Base-by-base conservation (phyloP, 495 filamentous ascomycete genomes). In the Annulohypoxylon moriforme region DNA sequence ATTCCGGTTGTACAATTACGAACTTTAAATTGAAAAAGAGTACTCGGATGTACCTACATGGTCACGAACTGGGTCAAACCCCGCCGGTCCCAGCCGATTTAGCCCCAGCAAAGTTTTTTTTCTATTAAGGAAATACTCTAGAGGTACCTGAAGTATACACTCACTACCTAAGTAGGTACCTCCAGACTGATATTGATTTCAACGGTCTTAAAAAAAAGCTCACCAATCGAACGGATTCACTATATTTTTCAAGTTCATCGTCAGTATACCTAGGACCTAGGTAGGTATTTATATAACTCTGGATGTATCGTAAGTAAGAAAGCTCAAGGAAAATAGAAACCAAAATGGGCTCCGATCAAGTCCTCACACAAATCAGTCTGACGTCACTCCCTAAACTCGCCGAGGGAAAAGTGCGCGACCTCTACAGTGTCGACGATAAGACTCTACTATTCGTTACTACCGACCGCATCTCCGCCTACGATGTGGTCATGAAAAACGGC, bases 381-480 rank as follows among this genome's bases (percentile, higher is more conserved):
- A 60, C 53, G 33, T 70, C 67, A 25, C 60, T 70, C 11, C 67
- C 60, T 31, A 59, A 60, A 60, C n/a, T 70, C 44, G 60, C 67
- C 1, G 53, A 77, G 69, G 82, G 93, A 64, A 97, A 97, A 82
- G 93, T 97, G 42, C 88, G 94, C 68, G 92, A 94, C 74, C 81
- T 98, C 20, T 98, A 93, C 76, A 85, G 88, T 61, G 80, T 96
- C 60, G 89, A 94, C 78, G 83, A 89, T 22, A 82, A 89, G 60
- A 92, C 91, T 1, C 86, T 98, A 6, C 90, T 97, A 42, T 96
- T 99, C 80, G 89, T 96, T 42, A 90, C 96, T 16, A 92, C 91
- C 20, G 95, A 99, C 79, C 91, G 95, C 68, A 96, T 98, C 81
- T 97, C 93, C 60, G 95, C 95, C 57, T 97, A 92, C 84, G 95